A percentile compares a stretch with the other conserved stretches of the same genome.
phyloP scores from a whole-genome alignment of 2,329 filamentous ascomycete species.

The Beauveria brongniartii region DNA sequence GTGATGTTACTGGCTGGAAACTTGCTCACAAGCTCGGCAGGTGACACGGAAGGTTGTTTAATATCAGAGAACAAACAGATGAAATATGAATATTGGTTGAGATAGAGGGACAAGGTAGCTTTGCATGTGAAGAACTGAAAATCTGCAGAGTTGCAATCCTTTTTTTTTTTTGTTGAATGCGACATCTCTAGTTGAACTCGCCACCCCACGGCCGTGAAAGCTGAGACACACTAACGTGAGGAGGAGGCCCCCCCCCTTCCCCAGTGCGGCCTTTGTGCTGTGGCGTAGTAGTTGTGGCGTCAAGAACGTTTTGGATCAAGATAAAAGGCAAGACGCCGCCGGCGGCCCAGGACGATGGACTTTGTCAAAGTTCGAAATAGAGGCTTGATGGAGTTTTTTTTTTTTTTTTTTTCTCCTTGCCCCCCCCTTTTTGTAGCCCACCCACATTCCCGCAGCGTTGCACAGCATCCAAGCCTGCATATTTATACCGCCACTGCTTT shows the following conservation, averaged over 20 bases:
- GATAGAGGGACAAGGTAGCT: no score
- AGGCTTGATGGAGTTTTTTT: no score
- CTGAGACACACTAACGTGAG: neutral
- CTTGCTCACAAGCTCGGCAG: constrained; percentile 2
- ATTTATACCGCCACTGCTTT: neutral
- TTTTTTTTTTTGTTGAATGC: no score
- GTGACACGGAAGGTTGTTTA: neutral
- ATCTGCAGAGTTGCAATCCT: neutral
- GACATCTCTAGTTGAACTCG: no score
- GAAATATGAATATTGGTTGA: neutral
- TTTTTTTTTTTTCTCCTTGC: no score
- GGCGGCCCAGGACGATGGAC: no score
- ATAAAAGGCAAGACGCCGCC: no score
- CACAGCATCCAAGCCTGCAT: neutral
- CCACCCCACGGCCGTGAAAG: neutral
- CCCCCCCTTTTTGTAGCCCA: no score
- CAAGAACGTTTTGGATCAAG: no score
- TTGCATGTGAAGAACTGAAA: neutral
- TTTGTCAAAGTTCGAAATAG: no score
- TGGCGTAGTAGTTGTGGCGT: neutral
- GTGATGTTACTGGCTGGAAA: neutral
- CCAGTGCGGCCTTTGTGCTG: neutral
- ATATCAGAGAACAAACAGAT: neutral
- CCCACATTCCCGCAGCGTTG: neutral
- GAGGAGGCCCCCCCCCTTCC: neutral